phyloP scores from a whole-genome alignment of 106 monocot genomes.

The Allium sativum region DNA sequence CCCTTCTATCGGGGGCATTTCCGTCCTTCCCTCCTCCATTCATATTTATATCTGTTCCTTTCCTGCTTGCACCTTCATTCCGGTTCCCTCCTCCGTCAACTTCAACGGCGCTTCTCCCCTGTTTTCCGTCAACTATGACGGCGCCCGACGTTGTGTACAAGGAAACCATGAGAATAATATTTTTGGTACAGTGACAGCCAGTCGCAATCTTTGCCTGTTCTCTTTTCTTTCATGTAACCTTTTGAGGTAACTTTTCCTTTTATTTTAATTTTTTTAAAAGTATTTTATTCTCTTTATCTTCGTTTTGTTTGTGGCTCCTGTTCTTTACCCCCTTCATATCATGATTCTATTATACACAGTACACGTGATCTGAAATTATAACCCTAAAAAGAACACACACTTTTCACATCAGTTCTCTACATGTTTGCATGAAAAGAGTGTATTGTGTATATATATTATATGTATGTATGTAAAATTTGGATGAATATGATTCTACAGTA shows the following conservation, averaged over 20 bases:
- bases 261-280: neutral
- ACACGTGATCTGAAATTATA: neutral
- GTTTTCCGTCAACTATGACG: neutral
- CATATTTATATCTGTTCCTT: neutral
- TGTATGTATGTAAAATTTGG: neutral
- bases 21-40: neutral
- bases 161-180: neutral
- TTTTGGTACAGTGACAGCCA: slow-evolving; percentile 1
- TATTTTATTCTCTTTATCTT: neutral
- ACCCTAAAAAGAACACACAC: neutral
- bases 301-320: slow-evolving; percentile 3
- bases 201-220: neutral
- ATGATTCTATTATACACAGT: neutral
- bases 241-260: neutral
- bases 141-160: neutral
- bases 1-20: neutral
- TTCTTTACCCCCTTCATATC: neutral
- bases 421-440: neutral
- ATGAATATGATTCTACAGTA: too few species aligned
- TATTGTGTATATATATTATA: neutral
- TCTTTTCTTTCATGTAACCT: too few species aligned
- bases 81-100: neutral
- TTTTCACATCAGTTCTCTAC: neutral
- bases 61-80: neutral
- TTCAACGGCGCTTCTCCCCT: neutral